Base-by-base conservation (phyloP, 1,284 basidiomycete species). In the Hypsizygus ulmarius region DNA sequence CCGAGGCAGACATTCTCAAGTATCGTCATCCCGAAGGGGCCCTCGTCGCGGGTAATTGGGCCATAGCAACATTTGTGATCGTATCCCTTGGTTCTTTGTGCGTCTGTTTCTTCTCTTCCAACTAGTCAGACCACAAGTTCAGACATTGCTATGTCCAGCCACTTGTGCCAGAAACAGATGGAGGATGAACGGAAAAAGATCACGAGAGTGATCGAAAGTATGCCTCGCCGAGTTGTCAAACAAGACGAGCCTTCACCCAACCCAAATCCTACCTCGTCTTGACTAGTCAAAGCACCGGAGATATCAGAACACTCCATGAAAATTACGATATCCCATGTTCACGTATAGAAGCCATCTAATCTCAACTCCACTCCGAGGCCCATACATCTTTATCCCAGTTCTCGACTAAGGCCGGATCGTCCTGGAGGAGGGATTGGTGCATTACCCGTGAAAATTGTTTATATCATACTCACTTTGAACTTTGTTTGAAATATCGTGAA, bases 391-490 rank as follows among this genome's bases (percentile, higher is more conserved):
- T 73, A 47, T 82, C 78, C 81, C 82, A 91, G 45, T 85, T 83
- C 64, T 90, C 88, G 10, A 91, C 79, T 11, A 91, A 75, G 25
- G 70, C 63, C 9, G 82, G 74, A 61, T 91, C 86, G 50, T 85
- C 68, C 81, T 87, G 53, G 14, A 39, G 32, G 34, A 36, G 43
- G n/a, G 40, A 50, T 50, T 42, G 40, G n/a, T 46, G 34, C 28
- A 15, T 29, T 36, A 32, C 15, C n/a, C 6, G 25, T 36, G 35
- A 36, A 3, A 34, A 43, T 39, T n/a, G 36, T 30, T 16, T 18
- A 8, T 27, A 18, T 19, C 15, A 0, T 9, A 50, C 63, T 45
- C 52, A 84, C 86, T 71, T 77, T 85, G 72, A 76, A 89, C 55
- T 77, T 78, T 11, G 66, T 65, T 58, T 88, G 87, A 61, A 90